Evolutionary conservation across 2,329 filamentous ascomycete genomes (phyloP).

Genomic region (Colletotrichum horii): DNA sequence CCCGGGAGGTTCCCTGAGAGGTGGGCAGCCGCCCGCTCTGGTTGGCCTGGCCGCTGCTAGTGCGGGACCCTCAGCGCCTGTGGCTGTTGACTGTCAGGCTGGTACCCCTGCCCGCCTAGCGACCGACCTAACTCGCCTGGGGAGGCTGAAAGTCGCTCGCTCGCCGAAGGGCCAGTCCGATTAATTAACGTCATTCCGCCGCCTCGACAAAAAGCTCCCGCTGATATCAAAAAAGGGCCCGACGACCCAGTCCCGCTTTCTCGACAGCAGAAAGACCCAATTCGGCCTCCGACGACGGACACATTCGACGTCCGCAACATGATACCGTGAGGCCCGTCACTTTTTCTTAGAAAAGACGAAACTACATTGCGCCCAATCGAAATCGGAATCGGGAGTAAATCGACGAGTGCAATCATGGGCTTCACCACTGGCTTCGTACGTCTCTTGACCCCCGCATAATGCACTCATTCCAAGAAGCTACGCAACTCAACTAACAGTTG

Average conservation of each 20-base stretch:
- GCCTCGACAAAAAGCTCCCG: not conserved
- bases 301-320: not conserved
- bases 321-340: constrained; percentile 9
- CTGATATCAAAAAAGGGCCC: not conserved
- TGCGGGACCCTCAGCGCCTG: not conserved
- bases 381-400: not conserved
- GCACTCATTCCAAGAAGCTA: not conserved
- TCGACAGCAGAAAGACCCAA: constrained; percentile 5
- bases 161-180: not conserved
- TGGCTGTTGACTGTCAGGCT: not conserved
- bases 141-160: constrained; percentile 20
- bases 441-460: constrained; percentile 15
- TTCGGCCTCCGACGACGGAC: not conserved
- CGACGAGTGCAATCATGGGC: constrained; percentile 58
- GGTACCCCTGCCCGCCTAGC: not conserved
- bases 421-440: constrained; percentile 78
- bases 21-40: not conserved
- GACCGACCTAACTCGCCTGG: constrained; percentile 12
- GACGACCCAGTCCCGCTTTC: constrained; percentile 4
- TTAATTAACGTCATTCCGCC: constrained; percentile 20
- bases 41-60: not conserved
- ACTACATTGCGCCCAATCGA: not conserved
- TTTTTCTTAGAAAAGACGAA: not conserved
- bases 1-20: constrained; percentile 1
- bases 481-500: not conserved